A percentile compares a stretch with the other conserved stretches of the same genome.
These are phyloP conservation scores for Rhodofomes roseus DNA, from an alignment of 1,284 basidiomycete species.

Conservation along the genomic window DNA sequence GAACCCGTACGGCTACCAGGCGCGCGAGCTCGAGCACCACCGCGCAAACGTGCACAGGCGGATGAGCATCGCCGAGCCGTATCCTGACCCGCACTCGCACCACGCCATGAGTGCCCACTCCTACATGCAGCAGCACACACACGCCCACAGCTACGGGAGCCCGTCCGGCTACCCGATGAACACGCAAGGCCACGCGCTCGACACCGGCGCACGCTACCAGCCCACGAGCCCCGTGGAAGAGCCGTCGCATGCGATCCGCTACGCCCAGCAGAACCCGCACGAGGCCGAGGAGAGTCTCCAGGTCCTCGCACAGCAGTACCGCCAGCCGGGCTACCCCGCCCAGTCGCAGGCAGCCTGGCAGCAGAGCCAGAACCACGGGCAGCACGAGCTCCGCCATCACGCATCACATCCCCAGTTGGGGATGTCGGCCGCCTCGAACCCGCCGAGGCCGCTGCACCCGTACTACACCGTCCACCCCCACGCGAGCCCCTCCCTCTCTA, in stretches of 20 bases:
- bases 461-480: constrained; percentile 12
- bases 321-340: constrained; percentile 7
- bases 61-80: constrained; percentile 14
- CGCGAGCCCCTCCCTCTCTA: neutral
- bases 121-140: constrained; percentile 7
- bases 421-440: neutral
- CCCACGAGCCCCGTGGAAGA: constrained; percentile 18
- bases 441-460: constrained; percentile 12
- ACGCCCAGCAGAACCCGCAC: neutral
- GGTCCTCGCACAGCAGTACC: constrained; percentile 7
- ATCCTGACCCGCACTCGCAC: constrained; percentile 16
- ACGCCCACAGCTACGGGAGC: constrained; percentile 9
- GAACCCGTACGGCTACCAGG: constrained; percentile 10
- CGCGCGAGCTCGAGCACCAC: constrained; percentile 17
- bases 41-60: constrained; percentile 13
- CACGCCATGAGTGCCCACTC: constrained; percentile 12
- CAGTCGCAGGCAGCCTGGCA: neutral
- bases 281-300: constrained; percentile 2
- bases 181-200: constrained; percentile 13
- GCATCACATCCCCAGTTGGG: constrained; percentile 1
- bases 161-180: constrained; percentile 7
- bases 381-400: constrained; percentile 14
- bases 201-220: constrained; percentile 16
- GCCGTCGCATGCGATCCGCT: constrained; percentile 6
- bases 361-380: neutral